These are phyloP conservation scores for Cynanchum wilfordii DNA, from an alignment of 257 asterid genomes.

Conservation along the genomic window DNA sequence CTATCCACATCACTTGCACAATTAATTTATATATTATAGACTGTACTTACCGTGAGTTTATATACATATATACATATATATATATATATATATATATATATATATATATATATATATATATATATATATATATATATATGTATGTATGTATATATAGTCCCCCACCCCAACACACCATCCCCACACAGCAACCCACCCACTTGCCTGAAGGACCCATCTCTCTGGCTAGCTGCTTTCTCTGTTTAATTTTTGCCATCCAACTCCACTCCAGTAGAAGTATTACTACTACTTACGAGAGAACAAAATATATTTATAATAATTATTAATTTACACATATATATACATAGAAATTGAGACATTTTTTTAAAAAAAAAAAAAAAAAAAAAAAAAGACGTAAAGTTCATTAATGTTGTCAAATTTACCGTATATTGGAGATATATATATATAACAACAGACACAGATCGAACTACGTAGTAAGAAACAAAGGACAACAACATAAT, in stretches of 20 bases:
- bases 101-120: neutral
- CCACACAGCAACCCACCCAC: constrained; percentile 8
- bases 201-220: neutral
- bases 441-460: too few relatives aligned
- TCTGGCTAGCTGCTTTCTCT: neutral
- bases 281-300: neutral
- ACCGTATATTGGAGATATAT: too few relatives aligned
- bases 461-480: neutral
- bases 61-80: too few relatives aligned
- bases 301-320: neutral
- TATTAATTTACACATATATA: neutral
- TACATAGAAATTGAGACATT: too few relatives aligned
- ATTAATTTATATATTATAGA: neutral
- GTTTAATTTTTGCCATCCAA: neutral
- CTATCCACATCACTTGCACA: neutral
- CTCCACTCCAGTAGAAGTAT: neutral
- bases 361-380: too few relatives aligned
- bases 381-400: too few relatives aligned
- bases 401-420: too few relatives aligned
- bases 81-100: too few relatives aligned
- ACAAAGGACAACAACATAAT: neutral
- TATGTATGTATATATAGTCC: neutral
- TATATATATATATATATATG: too few relatives aligned
- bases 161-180: constrained; percentile 13
- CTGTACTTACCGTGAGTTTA: too few relatives aligned